Percentiles rank a stretch among this genome's conserved stretches.
Evolutionary conservation across 306 rosid genomes (phyloP).

Genomic region (Vigna trinervia): DNA sequence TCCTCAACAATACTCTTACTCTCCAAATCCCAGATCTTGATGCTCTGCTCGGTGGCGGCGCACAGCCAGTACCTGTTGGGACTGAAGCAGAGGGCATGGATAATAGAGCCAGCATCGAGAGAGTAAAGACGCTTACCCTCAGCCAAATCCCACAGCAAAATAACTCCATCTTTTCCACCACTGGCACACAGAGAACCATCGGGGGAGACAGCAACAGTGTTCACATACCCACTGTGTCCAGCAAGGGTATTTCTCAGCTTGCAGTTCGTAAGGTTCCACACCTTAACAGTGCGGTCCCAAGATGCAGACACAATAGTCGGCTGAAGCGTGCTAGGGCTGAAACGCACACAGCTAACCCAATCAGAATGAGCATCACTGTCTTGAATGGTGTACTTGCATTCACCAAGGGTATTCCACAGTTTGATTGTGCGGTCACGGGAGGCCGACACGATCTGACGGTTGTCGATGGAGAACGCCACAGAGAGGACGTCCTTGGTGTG

Average conservation of each 20-base stretch:
- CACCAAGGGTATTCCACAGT: slow-evolving; percentile 97
- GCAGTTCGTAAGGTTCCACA: slow-evolving; percentile 88
- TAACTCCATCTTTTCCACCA: slow-evolving; percentile 93
- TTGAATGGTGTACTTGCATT: slow-evolving; percentile 92
- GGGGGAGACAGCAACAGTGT: slow-evolving; percentile 96
- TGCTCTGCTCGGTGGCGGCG: slow-evolving; percentile 93
- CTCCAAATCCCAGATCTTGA: slow-evolving; percentile 99
- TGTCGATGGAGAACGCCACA: slow-evolving; percentile 91
- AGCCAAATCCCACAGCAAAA: slow-evolving; percentile 93
- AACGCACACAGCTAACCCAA: slow-evolving; percentile 93
- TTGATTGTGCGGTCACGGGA: slow-evolving; percentile 96
- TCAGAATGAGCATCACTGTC: slow-evolving; percentile 80
- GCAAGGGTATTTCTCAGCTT: slow-evolving; percentile 76
- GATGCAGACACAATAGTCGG: slow-evolving; percentile 91
- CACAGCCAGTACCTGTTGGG: slow-evolving; percentile 99
- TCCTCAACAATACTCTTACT: slow-evolving; percentile 95
- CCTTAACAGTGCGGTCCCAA: slow-evolving; percentile 71
- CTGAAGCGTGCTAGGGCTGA: slow-evolving; percentile 73
- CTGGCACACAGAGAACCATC: slow-evolving; percentile 94
- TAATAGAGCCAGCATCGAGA: slow-evolving; percentile 82
- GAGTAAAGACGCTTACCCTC: slow-evolving; percentile 92
- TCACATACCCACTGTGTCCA: slow-evolving; percentile 85
- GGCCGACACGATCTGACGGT: slow-evolving; percentile 98
- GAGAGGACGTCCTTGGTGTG: slow-evolving; percentile 97
- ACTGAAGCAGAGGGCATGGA: slow-evolving; percentile 89